Conservation (phyloP, 2,329 filamentous ascomycete genomes). For the Trichoderma sp. region DNA sequence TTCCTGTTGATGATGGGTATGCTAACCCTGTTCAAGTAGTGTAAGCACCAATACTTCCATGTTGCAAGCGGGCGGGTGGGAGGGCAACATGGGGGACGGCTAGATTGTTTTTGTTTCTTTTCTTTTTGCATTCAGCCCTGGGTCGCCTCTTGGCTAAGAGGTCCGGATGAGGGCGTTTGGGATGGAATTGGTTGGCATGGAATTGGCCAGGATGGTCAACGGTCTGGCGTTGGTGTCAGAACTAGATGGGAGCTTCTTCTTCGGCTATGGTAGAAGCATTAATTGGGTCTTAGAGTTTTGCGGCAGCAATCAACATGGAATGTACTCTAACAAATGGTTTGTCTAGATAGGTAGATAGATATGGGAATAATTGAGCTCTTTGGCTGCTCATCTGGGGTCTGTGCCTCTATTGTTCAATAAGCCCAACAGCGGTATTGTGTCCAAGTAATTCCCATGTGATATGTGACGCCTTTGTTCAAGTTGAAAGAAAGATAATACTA, state of each 20-base stretch:
- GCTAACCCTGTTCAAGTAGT: not conserved
- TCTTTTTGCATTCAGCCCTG: not conserved
- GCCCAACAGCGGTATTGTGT: not conserved
- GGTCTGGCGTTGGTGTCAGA: not conserved
- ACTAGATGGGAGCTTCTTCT: not conserved
- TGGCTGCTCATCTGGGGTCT: not conserved
- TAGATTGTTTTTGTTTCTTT: not conserved
- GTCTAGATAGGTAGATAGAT: not conserved
- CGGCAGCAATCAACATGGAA: not conserved
- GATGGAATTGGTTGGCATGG: not conserved
- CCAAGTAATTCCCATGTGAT: not conserved
- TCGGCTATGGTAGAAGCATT: not conserved
- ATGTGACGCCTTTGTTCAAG: not conserved
- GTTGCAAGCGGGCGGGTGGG: not conserved
- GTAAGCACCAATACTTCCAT: not conserved
- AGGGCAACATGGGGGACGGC: not conserved
- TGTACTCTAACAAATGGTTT: not conserved
- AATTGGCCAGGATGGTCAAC: not conserved
- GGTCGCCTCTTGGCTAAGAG: not conserved
- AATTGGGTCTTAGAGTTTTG: not conserved
- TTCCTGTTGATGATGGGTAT: not conserved
- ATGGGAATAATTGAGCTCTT: no score
- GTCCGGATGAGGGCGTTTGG: not conserved
- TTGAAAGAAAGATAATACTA: not conserved
- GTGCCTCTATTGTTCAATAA: not conserved